These are phyloP conservation scores for Pisolithus orientalis DNA, from an alignment of 768 basidiomycete genomes.

Conservation along the genomic window DNA sequence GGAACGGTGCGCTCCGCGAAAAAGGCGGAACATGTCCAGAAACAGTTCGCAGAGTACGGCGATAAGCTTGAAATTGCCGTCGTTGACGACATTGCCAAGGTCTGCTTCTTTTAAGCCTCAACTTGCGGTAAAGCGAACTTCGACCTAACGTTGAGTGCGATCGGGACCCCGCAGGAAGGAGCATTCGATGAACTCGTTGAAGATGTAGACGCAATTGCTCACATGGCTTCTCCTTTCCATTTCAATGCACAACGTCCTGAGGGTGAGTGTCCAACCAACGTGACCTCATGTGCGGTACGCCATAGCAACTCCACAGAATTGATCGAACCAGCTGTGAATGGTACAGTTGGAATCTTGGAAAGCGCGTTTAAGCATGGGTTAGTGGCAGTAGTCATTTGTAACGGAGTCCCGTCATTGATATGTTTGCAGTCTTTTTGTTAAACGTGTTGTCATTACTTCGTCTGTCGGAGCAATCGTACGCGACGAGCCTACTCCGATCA, in stretches of 20 bases:
- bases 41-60: constrained; percentile 47
- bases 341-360: constrained; percentile 58
- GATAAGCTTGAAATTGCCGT: constrained; percentile 58
- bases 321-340: constrained; percentile 65
- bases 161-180: constrained; percentile 35
- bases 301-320: constrained; percentile 36
- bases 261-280: constrained; percentile 12
- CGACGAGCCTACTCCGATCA: constrained; percentile 15
- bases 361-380: constrained; percentile 52
- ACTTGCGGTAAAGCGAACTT: not conserved
- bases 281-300: not conserved
- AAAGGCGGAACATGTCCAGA: constrained; percentile 54
- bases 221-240: constrained; percentile 62
- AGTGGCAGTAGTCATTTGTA: not conserved
- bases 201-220: constrained; percentile 66
- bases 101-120: constrained; percentile 14
- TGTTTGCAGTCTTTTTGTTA: constrained; percentile 35
- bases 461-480: constrained; percentile 47
- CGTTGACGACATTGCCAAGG: constrained; percentile 63
- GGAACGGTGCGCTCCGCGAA: constrained; percentile 57
- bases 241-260: constrained; percentile 39
- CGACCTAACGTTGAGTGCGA: no score
- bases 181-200: constrained; percentile 79
- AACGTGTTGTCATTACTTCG: constrained; percentile 65
- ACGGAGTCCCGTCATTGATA: not conserved